Percentiles rank a stretch among this genome's conserved stretches.
phyloP scores from a whole-genome alignment of 2,329 filamentous ascomycete species.

The Hortaea sp. region DNA sequence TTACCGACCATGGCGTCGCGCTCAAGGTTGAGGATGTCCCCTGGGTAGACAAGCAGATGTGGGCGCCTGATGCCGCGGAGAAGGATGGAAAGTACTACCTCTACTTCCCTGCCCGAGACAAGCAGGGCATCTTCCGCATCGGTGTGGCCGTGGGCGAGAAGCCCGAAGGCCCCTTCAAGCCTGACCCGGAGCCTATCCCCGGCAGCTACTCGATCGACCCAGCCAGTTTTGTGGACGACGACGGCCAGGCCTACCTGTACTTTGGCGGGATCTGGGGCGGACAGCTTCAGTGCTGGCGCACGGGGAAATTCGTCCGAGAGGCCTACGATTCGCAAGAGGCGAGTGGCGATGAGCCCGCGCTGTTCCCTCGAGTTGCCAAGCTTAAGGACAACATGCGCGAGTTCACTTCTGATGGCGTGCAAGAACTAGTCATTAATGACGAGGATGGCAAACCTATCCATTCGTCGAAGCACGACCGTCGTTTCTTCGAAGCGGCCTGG shows the following conservation, averaged over 20 bases:
- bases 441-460: conserved; percentile 47
- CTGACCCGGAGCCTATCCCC: conserved; percentile 54
- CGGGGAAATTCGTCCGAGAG: conserved; percentile 45
- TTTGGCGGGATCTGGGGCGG: conserved; percentile 76
- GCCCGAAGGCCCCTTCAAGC: conserved; percentile 60
- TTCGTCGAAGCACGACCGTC: conserved; percentile 59
- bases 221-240: conserved; percentile 62
- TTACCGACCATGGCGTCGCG: conserved; percentile 64
- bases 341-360: conserved; percentile 46
- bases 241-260: conserved; percentile 57
- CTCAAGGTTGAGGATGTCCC: conserved; percentile 57
- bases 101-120: conserved; percentile 66
- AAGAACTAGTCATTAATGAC: conserved; percentile 55
- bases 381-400: conserved; percentile 56
- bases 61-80: conserved; percentile 63
- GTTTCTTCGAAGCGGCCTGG: conserved; percentile 77
- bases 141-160: conserved; percentile 56
- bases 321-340: conserved; percentile 26
- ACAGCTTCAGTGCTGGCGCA: conserved; percentile 60
- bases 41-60: conserved; percentile 70
- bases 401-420: conserved; percentile 43
- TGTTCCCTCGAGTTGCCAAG: conserved; percentile 57
- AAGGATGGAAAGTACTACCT: conserved; percentile 65
- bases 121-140: conserved; percentile 60
- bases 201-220: conserved; percentile 71